A percentile compares a stretch with the other conserved stretches of the same genome.
Evolutionary conservation across 2,329 filamentous ascomycete species (phyloP).

Genomic region (Aspergillus cejpii): DNA sequence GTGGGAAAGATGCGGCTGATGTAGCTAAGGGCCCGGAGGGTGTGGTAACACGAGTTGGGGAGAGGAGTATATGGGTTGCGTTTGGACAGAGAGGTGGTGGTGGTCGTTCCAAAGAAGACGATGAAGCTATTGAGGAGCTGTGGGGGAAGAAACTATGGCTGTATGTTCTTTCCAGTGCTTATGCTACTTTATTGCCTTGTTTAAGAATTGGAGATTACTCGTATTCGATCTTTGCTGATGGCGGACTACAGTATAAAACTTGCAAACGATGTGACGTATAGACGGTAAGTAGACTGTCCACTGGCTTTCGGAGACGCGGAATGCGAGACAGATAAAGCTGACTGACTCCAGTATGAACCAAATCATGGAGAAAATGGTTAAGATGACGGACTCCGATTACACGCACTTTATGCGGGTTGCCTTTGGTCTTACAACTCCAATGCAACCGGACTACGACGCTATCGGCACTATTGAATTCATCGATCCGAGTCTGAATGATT

Average conservation of each 20-base stretch:
- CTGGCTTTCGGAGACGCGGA: neutral
- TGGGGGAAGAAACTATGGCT: slow-evolving; percentile 56
- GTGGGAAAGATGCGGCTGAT: slow-evolving; percentile 25
- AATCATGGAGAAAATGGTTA: slow-evolving; percentile 55
- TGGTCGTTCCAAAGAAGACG: slow-evolving; percentile 34
- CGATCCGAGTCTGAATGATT: slow-evolving; percentile 53
- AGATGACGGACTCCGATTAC: slow-evolving; percentile 50
- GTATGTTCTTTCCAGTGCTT: slow-evolving; percentile 40
- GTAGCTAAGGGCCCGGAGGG: slow-evolving; percentile 37
- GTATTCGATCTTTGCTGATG: slow-evolving; percentile 5
- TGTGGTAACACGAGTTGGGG: slow-evolving; percentile 42
- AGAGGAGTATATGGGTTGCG: slow-evolving; percentile 41
- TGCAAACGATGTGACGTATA: slow-evolving; percentile 61
- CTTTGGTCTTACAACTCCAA: slow-evolving; percentile 53
- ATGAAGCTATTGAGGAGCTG: slow-evolving; percentile 44
- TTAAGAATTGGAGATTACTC: neutral
- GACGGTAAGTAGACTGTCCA: slow-evolving; percentile 42
- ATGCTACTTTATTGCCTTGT: neutral
- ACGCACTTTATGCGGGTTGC: slow-evolving; percentile 54
- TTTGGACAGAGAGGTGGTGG: slow-evolving; percentile 37
- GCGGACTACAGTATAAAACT: slow-evolving; percentile 52
- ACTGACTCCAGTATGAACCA: slow-evolving; percentile 50
- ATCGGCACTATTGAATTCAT: slow-evolving; percentile 47
- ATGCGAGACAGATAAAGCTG: neutral
- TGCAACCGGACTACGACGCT: slow-evolving; percentile 44